Base-by-base conservation (phyloP, 345 rosid species). In the Lagerstroemia speciosa region DNA sequence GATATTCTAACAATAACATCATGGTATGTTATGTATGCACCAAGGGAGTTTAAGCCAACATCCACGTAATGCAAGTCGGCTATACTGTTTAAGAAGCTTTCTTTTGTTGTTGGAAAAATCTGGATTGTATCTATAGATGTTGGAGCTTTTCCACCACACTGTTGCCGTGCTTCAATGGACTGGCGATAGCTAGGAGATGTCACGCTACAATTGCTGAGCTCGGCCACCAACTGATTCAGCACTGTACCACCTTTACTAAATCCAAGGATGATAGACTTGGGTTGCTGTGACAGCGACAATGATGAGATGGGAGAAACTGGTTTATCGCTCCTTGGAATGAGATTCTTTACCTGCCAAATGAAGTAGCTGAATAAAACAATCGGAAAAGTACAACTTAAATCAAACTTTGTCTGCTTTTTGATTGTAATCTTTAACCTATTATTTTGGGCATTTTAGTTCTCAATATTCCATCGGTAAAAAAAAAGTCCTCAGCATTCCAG, bases 201-300 rank as follows among this genome's bases (percentile, higher is more conserved):
- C 37, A 53, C 33, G 69, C 78, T 85, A 27, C 71, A 65, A 31
- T 67, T 74, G 45, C 88, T 82, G 8, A 90, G 82, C 83, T 93
- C 97, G 24, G 82, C 74, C 15, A 89, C 78, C 30, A 93, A 75
- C 87, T 93, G 98, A 80, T 93, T 93, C 43, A 90, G 74, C 71
- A 86, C 96, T 50, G 89, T 83, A 14, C 98, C 98, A 27, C 97
- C 98, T 55, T 90, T 89, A 75, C 98, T 90, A 77, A 93, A 93
- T 22, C 98, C 98, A 27, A 93, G 83, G 69, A 90, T 46, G 73
- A 79, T 57, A 0, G 96, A 85, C 68, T 70, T 88, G 0, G 92
- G 89, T 41, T 40, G 72, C 41, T 53, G 46, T 34, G 64, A 69
- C 19, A 22, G 71, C 6, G 81, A 40, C 30, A 70, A 62, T 55